Evolutionary conservation across 345 rosid species (phyloP).

Genomic region (Pugionium dolabratum): DNA sequence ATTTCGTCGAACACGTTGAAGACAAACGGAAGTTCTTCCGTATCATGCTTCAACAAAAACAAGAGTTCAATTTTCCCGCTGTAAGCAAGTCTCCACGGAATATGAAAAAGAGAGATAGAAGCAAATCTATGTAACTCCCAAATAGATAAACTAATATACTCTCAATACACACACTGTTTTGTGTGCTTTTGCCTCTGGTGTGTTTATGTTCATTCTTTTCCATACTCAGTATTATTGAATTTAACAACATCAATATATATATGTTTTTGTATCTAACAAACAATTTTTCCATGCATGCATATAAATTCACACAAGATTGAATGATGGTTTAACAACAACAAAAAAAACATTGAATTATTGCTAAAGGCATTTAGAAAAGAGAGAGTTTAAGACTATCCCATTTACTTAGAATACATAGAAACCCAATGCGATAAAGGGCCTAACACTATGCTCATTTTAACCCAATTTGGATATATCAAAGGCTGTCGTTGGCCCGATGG

Average conservation of each 20-base stretch:
- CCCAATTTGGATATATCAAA: too few species aligned
- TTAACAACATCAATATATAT: neutral
- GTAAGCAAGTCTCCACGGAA: neutral
- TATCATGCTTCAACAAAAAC: slow-evolving; percentile 23
- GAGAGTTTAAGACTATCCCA: too few species aligned
- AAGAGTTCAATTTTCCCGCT: slow-evolving; percentile 35
- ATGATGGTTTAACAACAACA: too few species aligned
- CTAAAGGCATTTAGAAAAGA: too few species aligned
- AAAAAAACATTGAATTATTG: too few species aligned
- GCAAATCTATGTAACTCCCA: neutral
- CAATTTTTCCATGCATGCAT: too few species aligned
- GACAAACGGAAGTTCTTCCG: slow-evolving; percentile 26
- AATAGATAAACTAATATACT: neutral
- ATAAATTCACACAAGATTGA: too few species aligned
- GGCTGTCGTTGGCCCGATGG: too few species aligned
- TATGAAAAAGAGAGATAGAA: neutral
- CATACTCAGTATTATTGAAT: neutral
- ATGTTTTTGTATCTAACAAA: neutral
- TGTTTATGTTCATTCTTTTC: neutral
- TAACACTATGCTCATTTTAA: too few species aligned
- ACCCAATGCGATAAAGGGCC: too few species aligned
- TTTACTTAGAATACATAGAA: too few species aligned
- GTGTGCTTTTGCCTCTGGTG: neutral
- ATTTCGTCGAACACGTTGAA: slow-evolving; percentile 22
- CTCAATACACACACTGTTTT: slow-evolving; percentile 3